These are phyloP conservation scores for Diplosphaera chodatii DNA, from an alignment of 139 green algal species.

Conservation along the genomic window DNA sequence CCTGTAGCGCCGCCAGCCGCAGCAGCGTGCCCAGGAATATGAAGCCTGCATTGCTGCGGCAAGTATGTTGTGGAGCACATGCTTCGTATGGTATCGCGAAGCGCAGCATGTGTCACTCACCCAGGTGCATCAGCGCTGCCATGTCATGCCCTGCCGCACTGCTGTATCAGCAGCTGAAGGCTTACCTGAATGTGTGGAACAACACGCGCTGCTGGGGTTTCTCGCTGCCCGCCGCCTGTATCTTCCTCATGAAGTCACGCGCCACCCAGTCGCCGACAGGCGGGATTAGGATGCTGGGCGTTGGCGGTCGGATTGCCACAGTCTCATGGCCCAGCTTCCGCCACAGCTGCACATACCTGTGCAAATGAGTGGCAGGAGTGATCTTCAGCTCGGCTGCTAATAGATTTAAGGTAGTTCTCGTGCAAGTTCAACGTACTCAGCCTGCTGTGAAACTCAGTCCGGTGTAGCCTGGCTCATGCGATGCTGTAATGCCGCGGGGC, in stretches of 20 bases:
- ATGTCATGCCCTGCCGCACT: neutral
- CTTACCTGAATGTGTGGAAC: constrained; percentile 19
- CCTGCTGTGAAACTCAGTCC: no score
- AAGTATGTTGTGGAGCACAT: neutral
- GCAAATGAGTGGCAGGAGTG: no score
- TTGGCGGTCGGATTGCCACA: constrained; percentile 1
- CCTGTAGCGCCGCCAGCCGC: constrained; percentile 15
- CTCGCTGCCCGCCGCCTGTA: neutral
- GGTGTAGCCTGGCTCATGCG: no score
- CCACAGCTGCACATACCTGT: constrained; percentile 16
- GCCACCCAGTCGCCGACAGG: constrained; percentile 2
- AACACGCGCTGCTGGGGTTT: neutral
- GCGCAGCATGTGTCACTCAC: neutral
- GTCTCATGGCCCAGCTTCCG: constrained; percentile 11
- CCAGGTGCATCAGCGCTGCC: neutral
- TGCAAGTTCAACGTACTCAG: no score
- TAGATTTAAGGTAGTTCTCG: no score
- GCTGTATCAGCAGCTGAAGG: no score
- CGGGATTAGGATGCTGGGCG: constrained; percentile 9
- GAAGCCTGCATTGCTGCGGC: constrained; percentile 37
- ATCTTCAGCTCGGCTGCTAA: no score
- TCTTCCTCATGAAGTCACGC: constrained; percentile 1
- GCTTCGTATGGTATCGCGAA: no score
- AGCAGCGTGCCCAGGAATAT: constrained; percentile 39
- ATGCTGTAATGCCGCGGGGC: no score